Evolutionary conservation across 306 rosid species (phyloP), one percentile per base, ranked within the genome.

Genomic region (Quercus berberidifolia): DNA sequence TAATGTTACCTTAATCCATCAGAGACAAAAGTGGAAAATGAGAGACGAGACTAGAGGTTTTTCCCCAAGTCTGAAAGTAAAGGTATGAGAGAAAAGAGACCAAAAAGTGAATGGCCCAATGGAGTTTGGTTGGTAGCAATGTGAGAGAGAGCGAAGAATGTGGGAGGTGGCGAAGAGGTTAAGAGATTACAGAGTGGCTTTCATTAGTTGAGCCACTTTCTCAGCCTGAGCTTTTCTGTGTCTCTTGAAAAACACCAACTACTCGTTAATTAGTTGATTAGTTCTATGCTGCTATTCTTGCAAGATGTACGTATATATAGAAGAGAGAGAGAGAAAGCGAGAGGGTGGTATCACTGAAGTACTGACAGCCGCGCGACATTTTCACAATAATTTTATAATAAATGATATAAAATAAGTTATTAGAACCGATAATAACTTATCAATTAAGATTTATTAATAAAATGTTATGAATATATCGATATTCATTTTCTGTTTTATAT

Each of bases 121-220:
- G 78, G 83, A 83, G 58, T 19, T 46, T 57, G 84, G 75, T 15
- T 33, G 85, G 84, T 79, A 67, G 33, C 33, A 85, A 82, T 63
- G 87, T 31, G 78, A 81, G 87, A 87, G 83, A 87, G 82, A 79
- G 28, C 90, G 87, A 81, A 80, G 38, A 86, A 82, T 82, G 87
- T 80, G 84, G 89, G 76, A 79, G 74, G 71, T 82, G 75, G 65
- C 3, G 14, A 23, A 71, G 77, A 74, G 82, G 73, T 69, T 81
- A 52, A 30, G 77, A 7, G 80, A 55, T 79, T 80, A 73, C 82
- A 69, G 80, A 84, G 71, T 77, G 85, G 82, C 59, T 78, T 33
- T 58, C 23, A 63, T 43, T 17, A 6, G 11, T 52, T 18, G 31
- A 41, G 2, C 54, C 31, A 23, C 71, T 69, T 43, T 25, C 20